Evolutionary conservation across 2,329 filamentous ascomycete genomes (phyloP).

Genomic region (Pseudophaeomoniella oleicola): DNA sequence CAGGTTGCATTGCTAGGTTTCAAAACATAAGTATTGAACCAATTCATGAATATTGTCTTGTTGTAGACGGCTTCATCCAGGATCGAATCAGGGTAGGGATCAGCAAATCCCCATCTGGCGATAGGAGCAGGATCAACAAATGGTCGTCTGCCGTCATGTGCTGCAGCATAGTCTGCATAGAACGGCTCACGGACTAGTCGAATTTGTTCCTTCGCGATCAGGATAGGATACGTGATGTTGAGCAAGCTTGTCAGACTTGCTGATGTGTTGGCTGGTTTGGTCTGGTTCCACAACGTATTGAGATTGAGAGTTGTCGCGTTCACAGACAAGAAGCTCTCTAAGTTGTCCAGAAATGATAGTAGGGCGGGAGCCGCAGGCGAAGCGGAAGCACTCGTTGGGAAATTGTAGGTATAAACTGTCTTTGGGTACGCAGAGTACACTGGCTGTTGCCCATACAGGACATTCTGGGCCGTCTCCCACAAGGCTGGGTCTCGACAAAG

Average conservation of each 20-base stretch:
- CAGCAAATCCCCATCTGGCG: slow-evolving; percentile 5
- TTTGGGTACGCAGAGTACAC: neutral
- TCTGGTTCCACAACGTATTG: slow-evolving; percentile 9
- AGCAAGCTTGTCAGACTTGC: slow-evolving; percentile 5
- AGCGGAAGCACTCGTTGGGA: slow-evolving; percentile 4
- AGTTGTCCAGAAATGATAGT: slow-evolving; percentile 12
- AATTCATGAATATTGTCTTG: slow-evolving; percentile 18
- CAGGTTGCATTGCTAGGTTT: slow-evolving; percentile 12
- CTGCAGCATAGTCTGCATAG: slow-evolving; percentile 12
- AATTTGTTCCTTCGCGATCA: slow-evolving; percentile 8
- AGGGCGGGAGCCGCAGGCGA: neutral
- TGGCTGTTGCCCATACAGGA: slow-evolving; percentile 2
- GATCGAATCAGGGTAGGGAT: slow-evolving; percentile 6
- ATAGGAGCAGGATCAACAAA: slow-evolving; percentile 17
- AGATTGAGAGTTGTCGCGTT: slow-evolving; percentile 3
- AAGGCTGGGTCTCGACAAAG: slow-evolving; percentile 17
- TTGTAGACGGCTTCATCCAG: slow-evolving; percentile 16
- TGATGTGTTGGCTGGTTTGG: slow-evolving; percentile 1
- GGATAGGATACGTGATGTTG: slow-evolving; percentile 12
- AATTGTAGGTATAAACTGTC: slow-evolving; percentile 5
- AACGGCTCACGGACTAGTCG: slow-evolving; percentile 11
- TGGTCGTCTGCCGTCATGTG: slow-evolving; percentile 12
- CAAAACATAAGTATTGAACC: slow-evolving; percentile 18
- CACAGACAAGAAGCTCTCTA: slow-evolving; percentile 13
- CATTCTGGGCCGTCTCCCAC: slow-evolving; percentile 6